Base-by-base conservation (phyloP, 169 alveolate genomes). In the Eimeria brunetti region DNA sequence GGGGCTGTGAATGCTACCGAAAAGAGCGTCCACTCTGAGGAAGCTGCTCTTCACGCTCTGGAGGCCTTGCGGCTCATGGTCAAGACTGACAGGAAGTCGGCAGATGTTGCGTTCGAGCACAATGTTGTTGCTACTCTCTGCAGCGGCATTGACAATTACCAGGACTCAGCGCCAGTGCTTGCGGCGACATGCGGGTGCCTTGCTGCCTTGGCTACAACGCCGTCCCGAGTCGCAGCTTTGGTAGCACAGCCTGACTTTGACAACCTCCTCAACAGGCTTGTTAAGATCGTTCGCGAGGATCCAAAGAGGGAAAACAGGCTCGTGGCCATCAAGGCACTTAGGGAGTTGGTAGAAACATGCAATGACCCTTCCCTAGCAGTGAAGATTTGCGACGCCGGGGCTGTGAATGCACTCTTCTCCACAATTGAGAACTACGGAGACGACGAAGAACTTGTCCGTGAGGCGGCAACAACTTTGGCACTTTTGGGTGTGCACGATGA, bases 181-280 rank as follows among this genome's bases (percentile, higher is more conserved):
- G 98, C 98, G 64, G 97, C 98, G 56, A 97, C 98, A 12, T 98
- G 98, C 94, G 98, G 97, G 56, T 98, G 99, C 85, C 97, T 98
- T 62, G 99, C 99, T 12, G 94, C 98, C 33, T 95, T 98, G 98
- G 98, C 99, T 78, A 96, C 98, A 33, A 97, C 98, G 27, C 98
- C 98, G 4, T 97, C 97, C 53, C 97, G 98, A n/a, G 98, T 98
- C 36, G 96, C 97, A 80, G 97, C 96, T 51, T 94, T 98, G 62
- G 96, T 98, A 46, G 97, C 95, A 46, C 97, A 97, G 83, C 97
- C 98, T 27, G 98, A 97, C 80, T 98, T 98, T 88, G 97, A 96
- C 83, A 83, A 69, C 49, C 96, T 97, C 81, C 95, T 94, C 64
- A 96, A 92, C 60, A 96, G 97, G 38, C 96, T 98, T 86, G 97